Conservation (phyloP, 305 asterid genomes). For the Withania somnifera region DNA sequence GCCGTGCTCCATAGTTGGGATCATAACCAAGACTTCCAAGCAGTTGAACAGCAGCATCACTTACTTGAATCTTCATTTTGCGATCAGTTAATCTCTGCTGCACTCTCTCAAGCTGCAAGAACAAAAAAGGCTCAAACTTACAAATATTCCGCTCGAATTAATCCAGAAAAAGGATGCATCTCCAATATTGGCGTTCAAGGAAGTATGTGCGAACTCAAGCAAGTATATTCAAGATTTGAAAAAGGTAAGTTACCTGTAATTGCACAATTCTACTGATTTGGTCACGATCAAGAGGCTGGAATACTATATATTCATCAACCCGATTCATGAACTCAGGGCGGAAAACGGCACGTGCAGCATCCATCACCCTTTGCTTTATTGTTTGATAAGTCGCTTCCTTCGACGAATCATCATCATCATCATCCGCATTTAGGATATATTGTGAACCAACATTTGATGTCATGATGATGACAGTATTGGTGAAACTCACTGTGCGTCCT, state of each 20-base stretch:
- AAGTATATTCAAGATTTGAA: background rate
- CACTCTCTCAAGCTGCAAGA: conserved; percentile 63
- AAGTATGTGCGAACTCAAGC: background rate
- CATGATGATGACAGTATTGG: conserved; percentile 74
- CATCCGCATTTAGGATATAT: conserved; percentile 58
- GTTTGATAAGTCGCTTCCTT: conserved; percentile 61
- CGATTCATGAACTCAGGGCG: conserved; percentile 97
- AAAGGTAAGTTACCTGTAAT: conserved; percentile 48
- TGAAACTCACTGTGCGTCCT: conserved; percentile 80
- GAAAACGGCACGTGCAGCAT: conserved; percentile 72
- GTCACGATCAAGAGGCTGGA: conserved; percentile 83
- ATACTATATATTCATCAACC: conserved; percentile 85
- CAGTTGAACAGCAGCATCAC: conserved; percentile 56
- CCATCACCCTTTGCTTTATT: conserved; percentile 63
- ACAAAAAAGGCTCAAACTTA: background rate
- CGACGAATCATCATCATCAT: conserved; percentile 35
- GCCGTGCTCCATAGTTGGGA: conserved; percentile 95
- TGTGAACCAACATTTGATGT: conserved; percentile 95
- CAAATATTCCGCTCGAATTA: background rate
- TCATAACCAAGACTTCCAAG: conserved; percentile 84
- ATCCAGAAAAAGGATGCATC: background rate
- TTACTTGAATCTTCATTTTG: conserved; percentile 64
- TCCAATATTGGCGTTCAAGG: background rate
- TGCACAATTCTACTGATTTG: conserved; percentile 63
- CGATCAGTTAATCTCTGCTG: conserved; percentile 66